Evolutionary conservation across 441 rosid species (phyloP), one percentile per base, ranked within the genome.

Genomic region (Kokia cookei): DNA sequence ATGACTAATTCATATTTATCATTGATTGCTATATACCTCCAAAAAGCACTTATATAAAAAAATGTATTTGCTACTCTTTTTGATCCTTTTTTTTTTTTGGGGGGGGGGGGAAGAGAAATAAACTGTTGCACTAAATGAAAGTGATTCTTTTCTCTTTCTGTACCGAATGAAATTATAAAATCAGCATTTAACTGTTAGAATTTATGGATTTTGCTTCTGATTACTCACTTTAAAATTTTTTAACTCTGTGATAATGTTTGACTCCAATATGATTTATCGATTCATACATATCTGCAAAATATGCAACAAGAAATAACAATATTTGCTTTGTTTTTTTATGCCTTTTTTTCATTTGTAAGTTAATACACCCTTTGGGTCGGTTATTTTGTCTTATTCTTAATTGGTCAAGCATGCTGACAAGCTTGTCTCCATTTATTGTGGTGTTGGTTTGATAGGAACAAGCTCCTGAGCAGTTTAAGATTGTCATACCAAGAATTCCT

Each of bases 401-500:
- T 35, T 17, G 37, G 70, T 79, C 51, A 32, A 59, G 64, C 61
- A 47, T 29, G 19, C 26, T 58, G 45, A 66, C 26, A 64, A 54
- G 50, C 24, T 29, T 68, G 26, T 69, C 67, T 48, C 54, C 24
- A 4, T 66, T 78, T 40, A 47, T 64, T 54, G n/a, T 43, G 68
- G 69, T 60, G 32, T 64, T 75, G 45, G 53, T 60, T 60, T 69
- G 63, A 69, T 78, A 96, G 99, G 97, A 88, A 61, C 87, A 74
- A 77, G 74, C 85, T 78, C 94, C 98, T 48, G 89, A 92, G 82
- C 99, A 96, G 64, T 96, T 94, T 90, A 96, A 89, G 91, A 91
- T 96, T 72, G 75, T 79, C 62, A 91, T 96, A 81, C 92, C 90
- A 29, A 91, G 84, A 85, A 91, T 96, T 79, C 97, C 98, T 79